Evolutionary conservation across 169 alveolate genomes (phyloP).

Genomic region (Theileria equi): DNA sequence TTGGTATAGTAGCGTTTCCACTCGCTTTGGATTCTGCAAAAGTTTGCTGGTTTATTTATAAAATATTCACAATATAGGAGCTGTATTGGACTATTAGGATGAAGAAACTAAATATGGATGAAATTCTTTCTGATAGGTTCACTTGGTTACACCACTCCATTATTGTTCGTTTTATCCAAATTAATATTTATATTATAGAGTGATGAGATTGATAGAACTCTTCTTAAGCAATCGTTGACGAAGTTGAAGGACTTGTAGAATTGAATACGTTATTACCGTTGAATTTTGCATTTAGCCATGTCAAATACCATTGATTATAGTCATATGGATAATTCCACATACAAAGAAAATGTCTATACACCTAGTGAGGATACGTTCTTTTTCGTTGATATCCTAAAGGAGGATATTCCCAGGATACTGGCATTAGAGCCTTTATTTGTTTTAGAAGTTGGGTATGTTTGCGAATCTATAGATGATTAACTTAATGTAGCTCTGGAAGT

Average conservation of each 20-base stretch:
- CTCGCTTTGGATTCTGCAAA: constrained; percentile 15
- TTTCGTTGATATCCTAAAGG: constrained; percentile 60
- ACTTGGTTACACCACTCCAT: constrained; percentile 77
- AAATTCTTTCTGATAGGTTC: constrained; percentile 74
- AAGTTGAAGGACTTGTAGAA: constrained; percentile 1
- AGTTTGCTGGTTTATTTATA: not conserved
- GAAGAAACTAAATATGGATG: constrained; percentile 71
- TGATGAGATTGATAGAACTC: constrained; percentile 58
- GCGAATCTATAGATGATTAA: not conserved
- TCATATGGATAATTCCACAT: constrained; percentile 32
- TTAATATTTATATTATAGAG: constrained; percentile 7
- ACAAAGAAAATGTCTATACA: constrained; percentile 51
- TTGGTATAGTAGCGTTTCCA: constrained; percentile 25
- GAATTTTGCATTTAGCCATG: not conserved
- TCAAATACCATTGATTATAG: constrained; percentile 28
- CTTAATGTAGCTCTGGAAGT: constrained; percentile 48
- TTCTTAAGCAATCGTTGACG: constrained; percentile 24
- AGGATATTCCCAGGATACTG: constrained; percentile 38
- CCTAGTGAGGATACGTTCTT: constrained; percentile 77
- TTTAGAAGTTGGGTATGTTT: constrained; percentile 2
- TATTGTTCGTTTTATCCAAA: constrained; percentile 61
- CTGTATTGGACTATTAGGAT: constrained; percentile 73
- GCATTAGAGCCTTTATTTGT: constrained; percentile 7
- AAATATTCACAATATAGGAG: constrained; percentile 26
- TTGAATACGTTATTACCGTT: not conserved